A percentile compares a stretch with the other conserved stretches of the same genome.
Evolutionary conservation across 176 grass and related monocot species (phyloP).

Genomic region (Pontederia crassipes): DNA sequence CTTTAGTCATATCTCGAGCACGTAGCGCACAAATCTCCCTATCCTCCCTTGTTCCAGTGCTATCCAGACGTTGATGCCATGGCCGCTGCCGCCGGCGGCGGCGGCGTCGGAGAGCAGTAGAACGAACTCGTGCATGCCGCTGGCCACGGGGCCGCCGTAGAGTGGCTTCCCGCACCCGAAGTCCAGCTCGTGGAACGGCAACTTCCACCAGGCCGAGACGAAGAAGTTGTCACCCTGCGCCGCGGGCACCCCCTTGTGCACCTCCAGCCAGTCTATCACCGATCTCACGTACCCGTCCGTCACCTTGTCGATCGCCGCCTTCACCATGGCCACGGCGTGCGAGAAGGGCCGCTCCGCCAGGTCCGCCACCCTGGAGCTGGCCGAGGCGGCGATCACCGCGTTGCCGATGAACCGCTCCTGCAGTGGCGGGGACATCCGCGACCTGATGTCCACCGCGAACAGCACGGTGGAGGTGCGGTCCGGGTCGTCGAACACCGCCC

Average conservation of each 20-base stretch:
- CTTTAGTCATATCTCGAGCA: slow-evolving; percentile 19
- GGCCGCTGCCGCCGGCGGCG: neutral
- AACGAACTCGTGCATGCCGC: slow-evolving; percentile 34
- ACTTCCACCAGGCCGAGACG: slow-evolving; percentile 43
- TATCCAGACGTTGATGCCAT: slow-evolving; percentile 35
- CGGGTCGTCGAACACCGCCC: slow-evolving; percentile 23
- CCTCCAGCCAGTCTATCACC: slow-evolving; percentile 39
- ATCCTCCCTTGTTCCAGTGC: slow-evolving; percentile 29
- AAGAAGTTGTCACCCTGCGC: slow-evolving; percentile 26
- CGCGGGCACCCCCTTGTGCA: slow-evolving; percentile 31
- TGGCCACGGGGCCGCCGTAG: slow-evolving; percentile 35
- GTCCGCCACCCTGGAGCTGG: slow-evolving; percentile 17
- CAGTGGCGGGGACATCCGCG: slow-evolving; percentile 30
- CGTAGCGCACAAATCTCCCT: slow-evolving; percentile 25
- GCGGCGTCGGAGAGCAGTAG: slow-evolving; percentile 27
- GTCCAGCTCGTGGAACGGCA: slow-evolving; percentile 43
- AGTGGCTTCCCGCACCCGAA: slow-evolving; percentile 36
- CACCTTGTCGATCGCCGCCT: slow-evolving; percentile 33
- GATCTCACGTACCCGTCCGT: slow-evolving; percentile 42
- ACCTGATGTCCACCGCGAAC: slow-evolving; percentile 37
- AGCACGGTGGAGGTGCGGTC: slow-evolving; percentile 23
- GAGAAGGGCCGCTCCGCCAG: slow-evolving; percentile 27
- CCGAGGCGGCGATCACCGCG: slow-evolving; percentile 25
- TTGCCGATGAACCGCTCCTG: slow-evolving; percentile 28
- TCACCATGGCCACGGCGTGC: slow-evolving; percentile 28